Conservation (phyloP, 257 asterid species). For the Nicotiana tomentosiformis region DNA sequence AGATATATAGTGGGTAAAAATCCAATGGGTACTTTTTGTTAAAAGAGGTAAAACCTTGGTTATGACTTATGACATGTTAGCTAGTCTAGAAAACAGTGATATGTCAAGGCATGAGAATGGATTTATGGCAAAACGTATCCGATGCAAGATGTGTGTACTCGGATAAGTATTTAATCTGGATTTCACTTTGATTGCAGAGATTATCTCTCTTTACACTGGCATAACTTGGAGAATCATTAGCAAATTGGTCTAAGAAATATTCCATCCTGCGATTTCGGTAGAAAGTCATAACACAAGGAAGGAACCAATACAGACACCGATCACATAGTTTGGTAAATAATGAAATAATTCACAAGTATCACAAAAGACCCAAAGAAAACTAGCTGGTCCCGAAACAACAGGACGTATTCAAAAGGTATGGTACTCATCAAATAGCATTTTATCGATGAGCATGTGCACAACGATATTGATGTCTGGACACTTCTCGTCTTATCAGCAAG, state of each 20-base stretch:
- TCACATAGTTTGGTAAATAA: slow-evolving; percentile 5
- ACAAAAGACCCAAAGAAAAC: not conserved
- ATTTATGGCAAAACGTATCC: too few relatives aligned
- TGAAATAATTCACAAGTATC: not conserved
- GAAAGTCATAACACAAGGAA: not conserved
- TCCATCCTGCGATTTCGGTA: not conserved
- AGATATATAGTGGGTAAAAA: too few relatives aligned
- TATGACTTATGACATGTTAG: too few relatives aligned
- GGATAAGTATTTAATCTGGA: not conserved
- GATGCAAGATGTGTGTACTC: too few relatives aligned
- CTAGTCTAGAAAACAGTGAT: too few relatives aligned
- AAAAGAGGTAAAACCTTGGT: too few relatives aligned
- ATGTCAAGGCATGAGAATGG: too few relatives aligned
- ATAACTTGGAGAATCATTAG: not conserved
- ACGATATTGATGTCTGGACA: not conserved
- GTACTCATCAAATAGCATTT: not conserved
- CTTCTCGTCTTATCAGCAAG: slow-evolving; percentile 2
- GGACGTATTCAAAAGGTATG: not conserved
- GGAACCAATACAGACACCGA: not conserved
- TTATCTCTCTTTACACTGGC: not conserved
- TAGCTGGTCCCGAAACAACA: not conserved
- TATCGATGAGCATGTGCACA: not conserved
- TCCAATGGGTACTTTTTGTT: too few relatives aligned
- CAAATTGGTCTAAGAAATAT: not conserved
- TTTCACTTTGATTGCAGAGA: not conserved